Evolutionary conservation across 2,329 filamentous ascomycete genomes (phyloP).

Genomic region (Fusarium sp.): DNA sequence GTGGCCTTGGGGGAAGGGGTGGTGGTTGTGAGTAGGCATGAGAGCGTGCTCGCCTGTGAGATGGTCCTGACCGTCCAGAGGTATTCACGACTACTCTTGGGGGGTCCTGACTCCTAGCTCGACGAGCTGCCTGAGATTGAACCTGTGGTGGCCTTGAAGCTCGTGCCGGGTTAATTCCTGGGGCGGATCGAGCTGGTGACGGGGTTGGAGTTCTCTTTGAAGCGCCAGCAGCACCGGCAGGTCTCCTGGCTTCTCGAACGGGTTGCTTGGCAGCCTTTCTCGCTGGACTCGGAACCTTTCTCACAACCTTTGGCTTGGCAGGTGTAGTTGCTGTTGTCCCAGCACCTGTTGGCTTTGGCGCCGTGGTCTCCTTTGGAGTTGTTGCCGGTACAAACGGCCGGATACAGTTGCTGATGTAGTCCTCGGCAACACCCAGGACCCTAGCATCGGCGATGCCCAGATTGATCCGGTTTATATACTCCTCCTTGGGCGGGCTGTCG

Average conservation of each 20-base stretch:
- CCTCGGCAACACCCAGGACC: constrained; percentile 49
- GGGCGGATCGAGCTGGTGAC: constrained; percentile 39
- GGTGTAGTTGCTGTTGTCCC: constrained; percentile 1
- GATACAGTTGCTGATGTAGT: constrained; percentile 53
- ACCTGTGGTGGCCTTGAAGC: constrained; percentile 3
- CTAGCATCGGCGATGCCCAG: constrained; percentile 52
- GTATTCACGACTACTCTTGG: constrained; percentile 12
- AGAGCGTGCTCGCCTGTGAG: constrained; percentile 6
- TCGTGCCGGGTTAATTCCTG: constrained; percentile 1
- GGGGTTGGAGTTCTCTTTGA: constrained; percentile 36
- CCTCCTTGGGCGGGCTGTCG: constrained; percentile 52
- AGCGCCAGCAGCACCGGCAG: not conserved
- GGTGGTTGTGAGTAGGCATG: constrained; percentile 8
- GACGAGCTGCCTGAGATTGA: constrained; percentile 8
- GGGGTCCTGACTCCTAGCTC: constrained; percentile 7
- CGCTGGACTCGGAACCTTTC: constrained; percentile 17
- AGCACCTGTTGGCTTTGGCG: constrained; percentile 9
- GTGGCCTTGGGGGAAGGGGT: constrained; percentile 31
- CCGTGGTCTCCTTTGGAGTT: constrained; percentile 25
- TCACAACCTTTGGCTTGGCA: constrained; percentile 33
- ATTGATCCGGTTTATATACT: constrained; percentile 57
- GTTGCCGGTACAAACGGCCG: constrained; percentile 51
- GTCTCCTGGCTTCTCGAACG: constrained; percentile 24
- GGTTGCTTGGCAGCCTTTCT: constrained; percentile 30
- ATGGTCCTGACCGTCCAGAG: constrained; percentile 8